Base-by-base conservation (phyloP, 1,139 yeast genomes). In the Blastobotrys indianensis region DNA sequence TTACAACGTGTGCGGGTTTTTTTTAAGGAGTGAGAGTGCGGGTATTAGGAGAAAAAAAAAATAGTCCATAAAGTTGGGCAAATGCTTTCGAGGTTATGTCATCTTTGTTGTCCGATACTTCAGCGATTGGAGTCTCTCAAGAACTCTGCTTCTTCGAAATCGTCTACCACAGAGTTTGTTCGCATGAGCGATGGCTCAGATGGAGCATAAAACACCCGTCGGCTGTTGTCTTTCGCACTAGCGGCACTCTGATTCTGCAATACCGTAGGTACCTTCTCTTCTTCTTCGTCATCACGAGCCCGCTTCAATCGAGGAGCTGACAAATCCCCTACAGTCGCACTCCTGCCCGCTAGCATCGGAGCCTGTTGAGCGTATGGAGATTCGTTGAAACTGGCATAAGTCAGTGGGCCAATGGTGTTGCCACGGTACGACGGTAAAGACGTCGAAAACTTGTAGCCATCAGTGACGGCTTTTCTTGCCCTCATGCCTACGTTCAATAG, bases 151-250 rank as follows among this genome's bases (percentile, higher is more conserved):
- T 52, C 54, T 31, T 60, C 55, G 49, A 62, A 52, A 48, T 58
- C 61, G 16, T 50, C 64, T 2, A 57, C 57, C 16, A 55, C 55
- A 8, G 56, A 61, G 13, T 9, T 28, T 13, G 30, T 30, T 15
- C 55, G 16, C 51, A 51, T n/a, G 51, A 48, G 2, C 52, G 51
- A 16, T 48, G 54, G 31, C 67, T 60, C 12, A 2, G 68, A 66
- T 0, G 66, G 67, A 23, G 63, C 66, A 3, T 64, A 63, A 25
- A 70, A 60, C 3, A 47, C 47, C 46, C 46, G 37, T 62, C 56
- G 31, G 67, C 63, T 10, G 70, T 55, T 3, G 69, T 66, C 16
- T 67, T 69, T 37, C 2, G 62, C 59, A 46, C 72, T 76, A 8
- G 66, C 56, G 12, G 65, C 71, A 20, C 59, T 50, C 15, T 64